Evolutionary conservation across 139 green algal species (phyloP), one percentile per base, ranked within the genome.

Genomic region (Volvox africanus): DNA sequence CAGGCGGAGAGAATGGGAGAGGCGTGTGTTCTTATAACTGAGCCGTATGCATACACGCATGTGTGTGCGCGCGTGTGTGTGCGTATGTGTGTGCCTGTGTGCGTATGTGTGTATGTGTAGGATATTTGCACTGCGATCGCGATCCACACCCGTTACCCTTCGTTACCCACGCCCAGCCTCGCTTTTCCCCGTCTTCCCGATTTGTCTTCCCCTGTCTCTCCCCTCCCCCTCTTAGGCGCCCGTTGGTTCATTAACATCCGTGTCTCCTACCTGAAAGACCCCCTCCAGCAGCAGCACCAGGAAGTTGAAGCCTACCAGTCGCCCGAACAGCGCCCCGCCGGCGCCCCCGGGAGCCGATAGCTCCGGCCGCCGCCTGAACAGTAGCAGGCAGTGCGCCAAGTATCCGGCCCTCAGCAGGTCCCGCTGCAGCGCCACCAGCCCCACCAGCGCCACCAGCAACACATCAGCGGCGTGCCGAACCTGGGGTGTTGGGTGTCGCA

Each of bases 401-500:
- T 98, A 98, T 16, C 94, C 95, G 18, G 95, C 95, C 78, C 97
- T 96, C 75, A 98, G 94, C 61, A 97, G 87, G 91, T 98, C 96
- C 1, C 96, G 95, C 89, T 97, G 96, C 68, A 96, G 33, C 0
- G 94, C 94, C 82, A 95, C 93, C 30, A 94, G 73, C n/a, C 30
- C 37, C 80, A 93, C 91, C 71, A 95, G 81, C 20, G 69, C 91
- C 68, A 95, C 91, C 91, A 93, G 89, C 86, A 92, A 24, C 75
- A 85, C 26, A 75, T 90, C 86, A 32, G 50, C 73, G 33, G 30
- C 73, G 75, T 90, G 75, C 32, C 73, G 75, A 9, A 90, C 86
- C 86, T 90, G 67, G 21, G 18, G 33, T 13, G 3, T 18, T 32
- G 61, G 73, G 73, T 6, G 13, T 30, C 1, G 21, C 18, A 20